Percentiles rank a stretch among this genome's conserved stretches.
Evolutionary conservation across 306 rosid species (phyloP).

Genomic region (Urtica urens): DNA sequence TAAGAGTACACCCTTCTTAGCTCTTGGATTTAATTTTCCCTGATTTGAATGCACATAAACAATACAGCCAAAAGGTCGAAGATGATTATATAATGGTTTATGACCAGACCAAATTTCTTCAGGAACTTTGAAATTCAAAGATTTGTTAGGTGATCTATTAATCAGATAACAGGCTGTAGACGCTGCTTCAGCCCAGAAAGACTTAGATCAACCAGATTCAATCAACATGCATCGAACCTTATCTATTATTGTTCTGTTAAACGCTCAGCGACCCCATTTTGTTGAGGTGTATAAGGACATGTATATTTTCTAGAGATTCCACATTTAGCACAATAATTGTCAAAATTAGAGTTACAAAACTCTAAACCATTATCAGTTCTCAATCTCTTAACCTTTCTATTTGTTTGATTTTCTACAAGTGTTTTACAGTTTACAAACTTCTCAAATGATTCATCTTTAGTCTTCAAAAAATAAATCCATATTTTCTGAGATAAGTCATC

Average conservation of each 20-base stretch:
- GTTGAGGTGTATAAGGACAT: not conserved
- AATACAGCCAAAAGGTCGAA: not conserved
- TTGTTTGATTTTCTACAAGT: no score
- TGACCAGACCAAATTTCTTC: no score
- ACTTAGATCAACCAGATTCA: not conserved
- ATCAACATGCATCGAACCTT: not conserved
- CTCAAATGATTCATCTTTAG: no score
- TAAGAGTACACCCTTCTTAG: not conserved
- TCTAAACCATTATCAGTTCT: no score
- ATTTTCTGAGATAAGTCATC: not conserved
- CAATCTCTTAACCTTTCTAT: no score
- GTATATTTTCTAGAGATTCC: no score
- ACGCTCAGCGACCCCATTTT: not conserved
- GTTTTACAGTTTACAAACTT: not conserved
- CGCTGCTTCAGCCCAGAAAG: not conserved
- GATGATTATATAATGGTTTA: no score
- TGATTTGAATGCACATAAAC: not conserved
- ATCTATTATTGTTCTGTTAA: not conserved
- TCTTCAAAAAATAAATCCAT: no score
- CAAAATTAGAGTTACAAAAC: no score
- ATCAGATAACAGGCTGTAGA: not conserved
- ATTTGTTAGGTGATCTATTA: not conserved
- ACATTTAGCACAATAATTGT: not conserved
- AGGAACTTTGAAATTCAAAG: not conserved
- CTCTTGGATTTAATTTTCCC: not conserved